Evolutionary conservation across 2,329 filamentous ascomycete genomes (phyloP).

Genomic region (Achaetomium macrosporum): DNA sequence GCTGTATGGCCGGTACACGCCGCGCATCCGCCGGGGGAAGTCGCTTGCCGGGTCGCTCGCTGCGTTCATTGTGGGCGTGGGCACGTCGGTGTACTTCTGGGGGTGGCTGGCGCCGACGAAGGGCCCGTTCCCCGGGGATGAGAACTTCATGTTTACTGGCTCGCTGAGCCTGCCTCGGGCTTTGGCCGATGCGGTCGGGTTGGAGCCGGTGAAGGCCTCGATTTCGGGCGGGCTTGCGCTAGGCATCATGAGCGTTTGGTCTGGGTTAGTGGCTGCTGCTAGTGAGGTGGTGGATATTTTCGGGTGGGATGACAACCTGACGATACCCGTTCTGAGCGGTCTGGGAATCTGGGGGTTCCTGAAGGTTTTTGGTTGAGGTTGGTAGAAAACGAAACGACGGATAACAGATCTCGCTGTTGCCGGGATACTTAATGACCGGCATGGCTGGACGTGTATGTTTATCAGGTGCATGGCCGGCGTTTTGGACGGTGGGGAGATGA

Average conservation of each 20-base stretch:
- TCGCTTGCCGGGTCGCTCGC: constrained; percentile 84
- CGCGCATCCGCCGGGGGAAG: constrained; percentile 78
- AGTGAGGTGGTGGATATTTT: constrained; percentile 90
- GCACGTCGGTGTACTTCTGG: constrained; percentile 81
- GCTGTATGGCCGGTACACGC: constrained; percentile 83
- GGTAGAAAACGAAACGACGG: background rate
- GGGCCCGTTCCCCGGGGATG: constrained; percentile 63
- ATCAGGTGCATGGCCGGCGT: constrained; percentile 25
- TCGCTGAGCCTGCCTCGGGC: constrained; percentile 61
- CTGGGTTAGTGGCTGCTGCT: constrained; percentile 79
- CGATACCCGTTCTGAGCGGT: constrained; percentile 87
- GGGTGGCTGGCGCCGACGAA: constrained; percentile 70
- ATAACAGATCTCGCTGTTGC: background rate
- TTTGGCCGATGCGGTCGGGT: constrained; percentile 54
- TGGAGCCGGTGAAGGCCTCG: constrained; percentile 52
- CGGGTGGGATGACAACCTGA: constrained; percentile 95
- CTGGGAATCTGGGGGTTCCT: constrained; percentile 87
- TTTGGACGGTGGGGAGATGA: constrained; percentile 12
- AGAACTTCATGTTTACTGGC: constrained; percentile 76
- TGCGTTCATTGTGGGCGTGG: constrained; percentile 75
- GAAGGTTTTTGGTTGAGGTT: constrained; percentile 65
- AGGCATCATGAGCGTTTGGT: constrained; percentile 74
- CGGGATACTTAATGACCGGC: background rate
- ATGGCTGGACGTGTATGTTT: constrained; percentile 10
- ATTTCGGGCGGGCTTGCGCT: constrained; percentile 69